These are phyloP conservation scores for Rhynchosporium graminicola DNA, from an alignment of 2,329 filamentous ascomycete species.

Conservation along the genomic window DNA sequence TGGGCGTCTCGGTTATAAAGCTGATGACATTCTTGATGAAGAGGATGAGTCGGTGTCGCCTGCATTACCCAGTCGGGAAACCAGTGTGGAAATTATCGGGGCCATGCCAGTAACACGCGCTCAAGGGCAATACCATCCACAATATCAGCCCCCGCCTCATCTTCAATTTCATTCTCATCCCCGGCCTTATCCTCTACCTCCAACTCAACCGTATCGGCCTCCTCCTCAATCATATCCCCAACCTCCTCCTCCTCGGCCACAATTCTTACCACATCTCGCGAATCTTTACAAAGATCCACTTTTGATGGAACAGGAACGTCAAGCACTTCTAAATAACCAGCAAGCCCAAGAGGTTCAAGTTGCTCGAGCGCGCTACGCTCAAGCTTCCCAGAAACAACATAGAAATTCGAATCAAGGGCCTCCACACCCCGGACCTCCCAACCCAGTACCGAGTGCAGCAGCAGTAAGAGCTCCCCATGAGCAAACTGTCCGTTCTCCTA, in stretches of 20 bases:
- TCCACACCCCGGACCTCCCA: too few species aligned
- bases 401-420: neutral
- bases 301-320: constrained; percentile 12
- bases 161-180: too few species aligned
- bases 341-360: constrained; percentile 14
- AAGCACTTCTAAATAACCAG: constrained; percentile 9
- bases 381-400: neutral
- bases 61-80: neutral
- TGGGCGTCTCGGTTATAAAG: constrained; percentile 35
- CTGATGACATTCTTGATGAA: constrained; percentile 35
- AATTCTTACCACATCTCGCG: neutral
- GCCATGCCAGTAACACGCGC: neutral
- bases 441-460: neutral
- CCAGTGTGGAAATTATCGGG: neutral
- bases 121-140: neutral
- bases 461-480: constrained; percentile 6
- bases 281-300: constrained; percentile 13
- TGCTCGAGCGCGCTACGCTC: constrained; percentile 6
- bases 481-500: neutral
- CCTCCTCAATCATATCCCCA: neutral
- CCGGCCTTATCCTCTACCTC: too few species aligned
- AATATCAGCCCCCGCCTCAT: neutral
- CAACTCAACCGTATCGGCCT: neutral
- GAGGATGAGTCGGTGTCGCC: constrained; percentile 31
- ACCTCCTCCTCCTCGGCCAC: neutral